Percentiles rank a stretch among this genome's conserved stretches.
These are phyloP conservation scores for Achlya hypogyna DNA, from an alignment of 352 stramenopile genomes.

Conservation along the genomic window DNA sequence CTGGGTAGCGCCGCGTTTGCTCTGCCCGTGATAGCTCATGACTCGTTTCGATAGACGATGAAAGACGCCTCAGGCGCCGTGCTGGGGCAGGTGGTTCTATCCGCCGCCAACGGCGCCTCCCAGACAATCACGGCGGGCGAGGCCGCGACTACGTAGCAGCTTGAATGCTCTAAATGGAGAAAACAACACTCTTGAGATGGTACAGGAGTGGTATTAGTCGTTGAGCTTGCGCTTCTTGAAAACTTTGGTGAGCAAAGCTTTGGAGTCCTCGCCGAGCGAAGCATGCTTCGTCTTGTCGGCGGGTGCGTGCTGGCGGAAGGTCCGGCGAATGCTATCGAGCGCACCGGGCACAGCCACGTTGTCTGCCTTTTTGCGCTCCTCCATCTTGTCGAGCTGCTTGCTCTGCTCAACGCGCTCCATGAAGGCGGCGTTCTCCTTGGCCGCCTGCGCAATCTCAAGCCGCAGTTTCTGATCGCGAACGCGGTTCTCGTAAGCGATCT, in stretches of 20 bases:
- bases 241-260: slow-evolving; percentile 52
- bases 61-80: slow-evolving; percentile 37
- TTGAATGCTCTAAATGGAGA: too few species aligned
- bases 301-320: slow-evolving; percentile 61
- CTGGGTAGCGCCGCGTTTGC: slow-evolving; percentile 29
- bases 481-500: slow-evolving; percentile 89
- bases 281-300: slow-evolving; percentile 57
- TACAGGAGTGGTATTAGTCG: slow-evolving; percentile 22
- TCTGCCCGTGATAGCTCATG: background rate
- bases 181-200: background rate
- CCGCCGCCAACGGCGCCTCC: slow-evolving; percentile 33
- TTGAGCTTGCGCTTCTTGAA: slow-evolving; percentile 63
- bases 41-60: slow-evolving; percentile 22
- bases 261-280: slow-evolving; percentile 35
- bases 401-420: slow-evolving; percentile 81
- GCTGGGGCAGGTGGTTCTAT: slow-evolving; percentile 43
- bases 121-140: slow-evolving; percentile 46
- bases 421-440: slow-evolving; percentile 83
- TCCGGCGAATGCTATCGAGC: slow-evolving; percentile 38
- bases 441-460: slow-evolving; percentile 76
- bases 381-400: slow-evolving; percentile 81
- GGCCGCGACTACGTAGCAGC: too few species aligned
- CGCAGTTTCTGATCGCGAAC: slow-evolving; percentile 80
- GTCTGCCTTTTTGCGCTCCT: slow-evolving; percentile 51
- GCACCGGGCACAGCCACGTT: slow-evolving; percentile 22